Evolutionary conservation across 2,329 filamentous ascomycete species (phyloP).

Genomic region (Ophiostoma triangulosporum): DNA sequence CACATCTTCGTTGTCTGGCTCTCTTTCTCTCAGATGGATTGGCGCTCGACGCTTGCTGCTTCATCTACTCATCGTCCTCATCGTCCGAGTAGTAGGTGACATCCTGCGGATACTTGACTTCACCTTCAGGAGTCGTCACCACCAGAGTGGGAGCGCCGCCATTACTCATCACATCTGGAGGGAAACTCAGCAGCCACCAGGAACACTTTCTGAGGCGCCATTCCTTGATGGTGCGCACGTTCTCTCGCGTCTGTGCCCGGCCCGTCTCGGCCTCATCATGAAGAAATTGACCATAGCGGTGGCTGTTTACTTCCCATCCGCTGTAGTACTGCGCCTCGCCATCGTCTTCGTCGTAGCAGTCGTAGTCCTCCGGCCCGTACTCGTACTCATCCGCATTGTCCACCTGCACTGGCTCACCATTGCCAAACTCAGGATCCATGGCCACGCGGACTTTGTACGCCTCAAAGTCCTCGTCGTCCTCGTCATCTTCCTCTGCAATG

Average conservation of each 20-base stretch:
- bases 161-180: conserved; percentile 7
- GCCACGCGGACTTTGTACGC: neutral
- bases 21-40: no score
- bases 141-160: conserved; percentile 1
- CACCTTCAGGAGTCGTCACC: conserved; percentile 10
- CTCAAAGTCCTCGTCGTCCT: neutral
- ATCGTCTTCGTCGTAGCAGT: no score
- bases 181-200: conserved; percentile 4
- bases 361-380: no score
- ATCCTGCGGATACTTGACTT: conserved; percentile 10
- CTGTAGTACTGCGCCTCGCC: no score
- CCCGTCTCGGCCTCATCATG: neutral
- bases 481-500: neutral
- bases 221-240: no score
- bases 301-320: neutral
- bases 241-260: neutral
- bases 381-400: no score
- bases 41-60: no score
- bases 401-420: no score
- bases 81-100: conserved; percentile 7
- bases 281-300: neutral
- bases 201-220: neutral
- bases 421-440: neutral
- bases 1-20: no score
- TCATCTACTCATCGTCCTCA: no score